phyloP scores from a whole-genome alignment of 140 eudicot species.

The Oenanthe javanica region DNA sequence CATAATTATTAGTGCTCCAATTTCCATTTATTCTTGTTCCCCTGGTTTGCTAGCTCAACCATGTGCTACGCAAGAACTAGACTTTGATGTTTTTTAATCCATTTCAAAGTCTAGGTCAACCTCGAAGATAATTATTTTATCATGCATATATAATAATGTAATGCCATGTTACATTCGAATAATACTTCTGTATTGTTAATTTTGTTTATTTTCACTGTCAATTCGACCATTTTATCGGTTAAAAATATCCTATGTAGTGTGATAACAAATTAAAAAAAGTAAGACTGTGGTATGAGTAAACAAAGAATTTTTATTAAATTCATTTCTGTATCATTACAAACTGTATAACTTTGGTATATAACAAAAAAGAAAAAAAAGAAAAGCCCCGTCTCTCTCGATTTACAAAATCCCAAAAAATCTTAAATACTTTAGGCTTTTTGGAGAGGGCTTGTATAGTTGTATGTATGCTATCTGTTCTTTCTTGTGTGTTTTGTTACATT shows the following conservation, averaged over 20 bases:
- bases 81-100: background rate
- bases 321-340: background rate
- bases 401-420: conserved; percentile 32
- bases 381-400: conserved; percentile 46
- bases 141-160: background rate
- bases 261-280: too few relatives aligned
- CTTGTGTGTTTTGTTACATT: conserved; percentile 14
- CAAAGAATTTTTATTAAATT: background rate
- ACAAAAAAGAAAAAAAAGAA: conserved; percentile 2
- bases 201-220: too few relatives aligned
- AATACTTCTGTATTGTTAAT: too few relatives aligned
- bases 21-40: too few relatives aligned
- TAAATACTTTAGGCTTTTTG: conserved; percentile 35
- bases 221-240: too few relatives aligned
- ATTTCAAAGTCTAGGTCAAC: background rate
- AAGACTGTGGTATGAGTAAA: background rate
- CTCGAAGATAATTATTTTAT: background rate
- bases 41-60: background rate
- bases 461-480: conserved; percentile 21
- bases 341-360: background rate
- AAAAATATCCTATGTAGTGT: too few relatives aligned
- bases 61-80: background rate
- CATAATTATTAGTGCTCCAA: background rate
- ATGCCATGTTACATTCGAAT: background rate
- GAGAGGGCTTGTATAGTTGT: conserved; percentile 34